Conservation (phyloP, 2,329 filamentous ascomycete species). For the Ophiostoma australiae region DNA sequence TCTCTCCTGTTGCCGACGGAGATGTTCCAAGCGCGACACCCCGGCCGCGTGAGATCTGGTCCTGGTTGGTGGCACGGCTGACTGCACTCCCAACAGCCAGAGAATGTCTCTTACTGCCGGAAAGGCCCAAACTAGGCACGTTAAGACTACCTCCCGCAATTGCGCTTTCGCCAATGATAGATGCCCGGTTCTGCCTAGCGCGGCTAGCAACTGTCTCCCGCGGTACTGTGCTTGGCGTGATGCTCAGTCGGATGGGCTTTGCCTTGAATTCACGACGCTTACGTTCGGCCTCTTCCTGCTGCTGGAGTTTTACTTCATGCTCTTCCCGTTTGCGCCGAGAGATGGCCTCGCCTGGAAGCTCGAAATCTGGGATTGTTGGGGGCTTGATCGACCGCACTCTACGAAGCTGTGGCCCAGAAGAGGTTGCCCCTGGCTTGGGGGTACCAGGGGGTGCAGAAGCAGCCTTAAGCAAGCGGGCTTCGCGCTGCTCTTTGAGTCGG, state of each 20-base stretch:
- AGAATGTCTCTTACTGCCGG: conserved; percentile 33
- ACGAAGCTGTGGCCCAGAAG: conserved; percentile 35
- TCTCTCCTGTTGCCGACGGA: conserved; percentile 31
- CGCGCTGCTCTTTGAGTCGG: conserved; percentile 53
- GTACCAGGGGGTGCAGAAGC: conserved; percentile 23
- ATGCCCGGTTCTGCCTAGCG: conserved; percentile 45
- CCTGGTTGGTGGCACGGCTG: not conserved
- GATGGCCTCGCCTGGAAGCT: conserved; percentile 59
- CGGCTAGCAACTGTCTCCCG: conserved; percentile 56
- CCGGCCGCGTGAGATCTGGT: conserved; percentile 30
- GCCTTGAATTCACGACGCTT: conserved; percentile 61
- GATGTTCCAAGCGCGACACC: conserved; percentile 32
- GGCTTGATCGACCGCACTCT: conserved; percentile 45
- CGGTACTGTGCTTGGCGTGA: conserved; percentile 41
- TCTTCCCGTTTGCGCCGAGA: conserved; percentile 52
- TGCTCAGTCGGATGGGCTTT: conserved; percentile 47
- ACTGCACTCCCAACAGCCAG: conserved; percentile 19
- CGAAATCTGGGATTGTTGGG: conserved; percentile 53
- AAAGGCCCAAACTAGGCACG: not conserved
- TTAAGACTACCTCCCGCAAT: not conserved
- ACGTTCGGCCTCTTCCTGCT: conserved; percentile 56
- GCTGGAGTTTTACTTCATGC: conserved; percentile 50
- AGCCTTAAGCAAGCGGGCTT: conserved; percentile 44
- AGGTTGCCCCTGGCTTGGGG: conserved; percentile 23
- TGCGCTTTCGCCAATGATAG: conserved; percentile 15